phyloP scores from a whole-genome alignment of 139 green algal species.

The Picochlorum sp. region DNA sequence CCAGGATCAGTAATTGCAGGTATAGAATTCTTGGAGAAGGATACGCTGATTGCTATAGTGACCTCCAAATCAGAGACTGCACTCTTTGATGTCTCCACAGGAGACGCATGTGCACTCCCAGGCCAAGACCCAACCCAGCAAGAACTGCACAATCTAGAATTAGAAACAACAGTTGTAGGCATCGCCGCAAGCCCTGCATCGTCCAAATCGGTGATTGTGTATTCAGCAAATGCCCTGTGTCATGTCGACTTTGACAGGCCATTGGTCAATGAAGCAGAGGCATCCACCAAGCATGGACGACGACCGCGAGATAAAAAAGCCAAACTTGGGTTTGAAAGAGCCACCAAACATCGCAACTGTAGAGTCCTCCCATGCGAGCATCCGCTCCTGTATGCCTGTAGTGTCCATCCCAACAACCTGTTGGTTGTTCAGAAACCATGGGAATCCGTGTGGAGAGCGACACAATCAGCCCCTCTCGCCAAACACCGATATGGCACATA shows the following conservation, averaged over 20 bases:
- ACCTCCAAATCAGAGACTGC: constrained; percentile 27
- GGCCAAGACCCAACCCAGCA: constrained; percentile 1
- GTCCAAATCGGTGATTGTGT: not conserved
- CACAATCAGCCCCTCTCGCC: constrained; percentile 35
- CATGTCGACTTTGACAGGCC: constrained; percentile 28
- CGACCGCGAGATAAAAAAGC: constrained; percentile 3
- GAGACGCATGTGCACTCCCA: constrained; percentile 15
- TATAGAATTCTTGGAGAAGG: constrained; percentile 42
- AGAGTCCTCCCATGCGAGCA: constrained; percentile 30
- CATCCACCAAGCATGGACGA: not conserved
- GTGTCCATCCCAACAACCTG: constrained; percentile 4
- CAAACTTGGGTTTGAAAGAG: constrained; percentile 6
- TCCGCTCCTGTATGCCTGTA: constrained; percentile 22
- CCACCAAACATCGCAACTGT: constrained; percentile 22
- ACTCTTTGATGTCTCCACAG: constrained; percentile 29
- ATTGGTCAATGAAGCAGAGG: constrained; percentile 5
- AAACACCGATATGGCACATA: constrained; percentile 47
- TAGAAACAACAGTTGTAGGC: not conserved
- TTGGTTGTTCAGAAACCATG: constrained; percentile 44
- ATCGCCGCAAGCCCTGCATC: not conserved
- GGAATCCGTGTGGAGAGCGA: constrained; percentile 22
- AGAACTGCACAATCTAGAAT: not conserved
- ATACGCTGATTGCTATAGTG: constrained; percentile 35
- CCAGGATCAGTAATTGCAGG: constrained; percentile 26
- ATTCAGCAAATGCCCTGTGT: constrained; percentile 15